Base-by-base conservation (phyloP, 2,329 filamentous ascomycete species). In the Phyllosticta citribraziliensis region DNA sequence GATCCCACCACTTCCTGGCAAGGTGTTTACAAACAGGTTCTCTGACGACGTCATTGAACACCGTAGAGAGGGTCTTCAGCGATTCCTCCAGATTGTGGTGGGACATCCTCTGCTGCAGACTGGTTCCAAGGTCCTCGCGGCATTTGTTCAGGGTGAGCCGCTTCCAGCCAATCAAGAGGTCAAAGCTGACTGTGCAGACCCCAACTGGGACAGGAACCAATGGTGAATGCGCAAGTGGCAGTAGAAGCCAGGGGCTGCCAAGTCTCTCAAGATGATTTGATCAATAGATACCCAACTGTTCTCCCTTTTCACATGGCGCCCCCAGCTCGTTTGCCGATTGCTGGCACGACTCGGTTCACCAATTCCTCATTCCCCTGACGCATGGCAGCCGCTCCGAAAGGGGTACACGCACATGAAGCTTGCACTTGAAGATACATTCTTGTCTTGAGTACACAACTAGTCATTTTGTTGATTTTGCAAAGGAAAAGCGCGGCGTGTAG, bases 41-140 rank as follows among this genome's bases (percentile, higher is more conserved):
- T 95, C 89, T 70, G 94, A 99, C 78, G 92, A 96, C 73, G 93
- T 99, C 70, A 99, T 99, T 73, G 94, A 97, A 80, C 90, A 95
- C 71, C 82, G 94, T 60, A 82, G 93, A 65, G 89, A 93, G 68
- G 94, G 94, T 1, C 79, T 99, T 66, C 92, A 99, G 79, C 86
- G 95, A 73, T 99, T 99, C 73, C 77, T 99, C 72, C 92, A 94
- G 83, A 97, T 97, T 72, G 94, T 99, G 11, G 94, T 96, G 0
- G 93, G 94, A 0, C 94, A 99, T 75, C 94, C 94, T 68, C 80
- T 99, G 69, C 77, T 99, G 76, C 94, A 99, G 83, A 99, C 94
- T 30, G 94, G 94, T 58, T 97, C 91, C 76, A 96, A 97, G 78
- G 94, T 99, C 62, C 77, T 99, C 69, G 93, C 92, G 12, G 89